Base-by-base conservation (phyloP, 1,284 basidiomycete genomes). In the Dichomitus squalens region DNA sequence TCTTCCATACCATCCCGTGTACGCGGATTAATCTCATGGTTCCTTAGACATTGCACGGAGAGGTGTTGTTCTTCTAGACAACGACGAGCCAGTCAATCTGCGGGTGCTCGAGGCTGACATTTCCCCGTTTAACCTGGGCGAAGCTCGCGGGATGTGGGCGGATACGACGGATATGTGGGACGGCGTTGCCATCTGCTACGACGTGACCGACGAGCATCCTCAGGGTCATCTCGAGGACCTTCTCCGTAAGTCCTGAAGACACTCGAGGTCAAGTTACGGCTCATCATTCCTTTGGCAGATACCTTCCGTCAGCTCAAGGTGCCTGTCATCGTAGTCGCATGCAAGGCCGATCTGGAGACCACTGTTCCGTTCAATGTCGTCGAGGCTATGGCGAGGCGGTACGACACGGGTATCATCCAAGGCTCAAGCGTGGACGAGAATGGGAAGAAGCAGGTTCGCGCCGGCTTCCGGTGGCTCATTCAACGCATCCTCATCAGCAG, bases 121-220 rank as follows among this genome's bases (percentile, higher is more conserved):
- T 36, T 61, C 70, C 14, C 52, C 68, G 16, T 66, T 76, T 41
- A 66, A 70, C 52, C 41, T 65, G 51, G 58, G 60, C 38, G 61
- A 59, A 49, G 48, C 62, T n/a, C 50, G 63, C 40, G 48, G 64
- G 3, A 63, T 67, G 41, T 77, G 74, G 73, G 70, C 77, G 29
- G 76, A 80, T 46, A 78, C 76, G 7, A 78, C 83, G 14, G 84
- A 85, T 21, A 72, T 73, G n/a, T 76, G 90, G 52, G 83, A 91
- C 66, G 90, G 86, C 7, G 78, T 87, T 21, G 78, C 92, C 40
- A 78, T 93, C 43, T 92, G 90, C 65, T 93, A 91, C 70, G 88
- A 92, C 70, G 80, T 84, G 14, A 82, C 84, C 1, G 76, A 83
- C 60, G 70, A 71, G 56, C 68, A 73, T 5, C 91, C 91, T 23